These are phyloP conservation scores for Talaromyces sp. DNA, from an alignment of 2,329 filamentous ascomycete genomes.

Conservation along the genomic window DNA sequence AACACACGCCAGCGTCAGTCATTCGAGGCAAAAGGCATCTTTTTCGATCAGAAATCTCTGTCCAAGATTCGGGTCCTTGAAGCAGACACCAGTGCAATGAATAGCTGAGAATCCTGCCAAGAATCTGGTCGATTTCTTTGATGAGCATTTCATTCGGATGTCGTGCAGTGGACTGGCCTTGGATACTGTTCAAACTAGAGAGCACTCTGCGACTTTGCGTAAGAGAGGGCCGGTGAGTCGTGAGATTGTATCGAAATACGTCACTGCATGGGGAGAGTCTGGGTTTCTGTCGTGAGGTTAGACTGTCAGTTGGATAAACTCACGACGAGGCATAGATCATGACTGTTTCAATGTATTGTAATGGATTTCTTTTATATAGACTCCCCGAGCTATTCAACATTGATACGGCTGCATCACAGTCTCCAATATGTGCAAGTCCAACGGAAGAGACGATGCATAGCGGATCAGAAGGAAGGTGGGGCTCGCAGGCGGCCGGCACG, in stretches of 20 bases:
- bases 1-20: no score
- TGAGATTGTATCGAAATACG: neutral
- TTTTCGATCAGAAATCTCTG: no score
- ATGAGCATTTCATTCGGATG: neutral
- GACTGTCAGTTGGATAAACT: neutral
- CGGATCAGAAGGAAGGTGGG: neutral
- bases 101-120: neutral
- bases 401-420: neutral
- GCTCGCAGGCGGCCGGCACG: constrained; percentile 6
- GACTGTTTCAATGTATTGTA: neutral
- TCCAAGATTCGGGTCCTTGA: no score
- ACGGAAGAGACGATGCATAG: neutral
- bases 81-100: no score
- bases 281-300: neutral
- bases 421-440: neutral
- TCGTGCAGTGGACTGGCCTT: neutral
- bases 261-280: neutral
- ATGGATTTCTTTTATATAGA: neutral
- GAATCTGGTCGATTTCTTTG: neutral
- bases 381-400: neutral
- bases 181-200: neutral
- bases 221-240: neutral
- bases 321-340: neutral
- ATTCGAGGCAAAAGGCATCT: no score
- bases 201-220: neutral